These are phyloP conservation scores for Platanthera guangdongensis DNA, from an alignment of 106 monocot genomes.

Conservation along the genomic window DNA sequence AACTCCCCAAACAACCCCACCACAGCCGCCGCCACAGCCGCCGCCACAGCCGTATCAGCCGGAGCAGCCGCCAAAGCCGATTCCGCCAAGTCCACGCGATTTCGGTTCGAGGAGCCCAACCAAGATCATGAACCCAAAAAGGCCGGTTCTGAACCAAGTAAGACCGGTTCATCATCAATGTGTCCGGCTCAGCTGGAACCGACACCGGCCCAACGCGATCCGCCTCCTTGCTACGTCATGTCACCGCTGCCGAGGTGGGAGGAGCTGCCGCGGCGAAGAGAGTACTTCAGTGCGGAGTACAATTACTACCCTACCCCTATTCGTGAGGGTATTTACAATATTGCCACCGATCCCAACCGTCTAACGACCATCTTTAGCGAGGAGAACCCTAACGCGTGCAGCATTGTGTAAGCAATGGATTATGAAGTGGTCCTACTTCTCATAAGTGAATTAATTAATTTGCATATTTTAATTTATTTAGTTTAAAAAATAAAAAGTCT, in stretches of 20 bases:
- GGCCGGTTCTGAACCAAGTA: neutral
- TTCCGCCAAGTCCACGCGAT: neutral
- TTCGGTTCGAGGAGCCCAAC: constrained; percentile 9
- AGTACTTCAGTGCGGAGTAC: constrained; percentile 49
- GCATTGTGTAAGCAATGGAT: constrained; percentile 25
- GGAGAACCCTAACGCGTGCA: constrained; percentile 85
- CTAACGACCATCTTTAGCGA: constrained; percentile 66
- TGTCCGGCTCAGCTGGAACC: constrained; percentile 1
- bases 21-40: too few species aligned
- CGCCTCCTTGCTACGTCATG: constrained; percentile 24
- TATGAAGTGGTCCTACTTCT: too few species aligned
- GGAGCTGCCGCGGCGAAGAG: constrained; percentile 22
- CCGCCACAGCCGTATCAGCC: neutral
- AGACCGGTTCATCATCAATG: neutral
- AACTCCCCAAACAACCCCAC: too few species aligned
- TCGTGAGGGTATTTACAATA: constrained; percentile 53
- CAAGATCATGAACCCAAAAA: neutral
- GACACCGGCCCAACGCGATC: neutral
- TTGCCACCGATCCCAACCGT: constrained; percentile 49
- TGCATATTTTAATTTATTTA: too few species aligned
- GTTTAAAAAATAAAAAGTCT: too few species aligned
- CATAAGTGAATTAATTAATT: too few species aligned
- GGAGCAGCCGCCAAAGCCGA: neutral
- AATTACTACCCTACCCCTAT: constrained; percentile 50
- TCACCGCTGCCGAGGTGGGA: constrained; percentile 41